phyloP scores from a whole-genome alignment of 129 eudicot genomes.

The Scalesia atractyloides region DNA sequence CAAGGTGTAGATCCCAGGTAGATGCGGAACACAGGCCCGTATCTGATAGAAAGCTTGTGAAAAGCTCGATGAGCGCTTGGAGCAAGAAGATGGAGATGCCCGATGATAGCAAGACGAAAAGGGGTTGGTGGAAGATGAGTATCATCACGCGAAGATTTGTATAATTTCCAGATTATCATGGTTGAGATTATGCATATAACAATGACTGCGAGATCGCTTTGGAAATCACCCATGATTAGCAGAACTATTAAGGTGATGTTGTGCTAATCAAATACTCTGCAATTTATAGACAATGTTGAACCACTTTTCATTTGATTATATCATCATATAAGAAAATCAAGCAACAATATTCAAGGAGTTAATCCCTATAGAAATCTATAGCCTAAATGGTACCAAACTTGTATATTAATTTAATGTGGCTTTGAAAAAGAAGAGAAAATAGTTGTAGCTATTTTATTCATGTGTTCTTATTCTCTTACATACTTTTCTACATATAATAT shows the following conservation, averaged over 20 bases:
- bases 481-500: too few species aligned
- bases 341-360: too few species aligned
- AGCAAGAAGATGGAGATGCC: background rate
- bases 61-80: background rate
- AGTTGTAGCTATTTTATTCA: too few species aligned
- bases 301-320: background rate
- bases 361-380: too few species aligned
- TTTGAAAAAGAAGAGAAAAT: too few species aligned
- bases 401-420: too few species aligned
- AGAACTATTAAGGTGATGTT: background rate
- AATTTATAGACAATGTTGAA: background rate
- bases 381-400: background rate
- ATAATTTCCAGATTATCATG: background rate
- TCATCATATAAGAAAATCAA: too few species aligned
- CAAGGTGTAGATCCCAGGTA: background rate
- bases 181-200: background rate
- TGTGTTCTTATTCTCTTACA: too few species aligned
- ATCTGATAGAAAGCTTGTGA: background rate
- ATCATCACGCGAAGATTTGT: background rate
- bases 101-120: background rate
- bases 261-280: background rate
- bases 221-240: background rate
- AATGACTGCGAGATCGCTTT: background rate
- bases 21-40: background rate
- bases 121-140: slow-evolving; percentile 1